These are phyloP conservation scores for Leccinellum rugosiceps DNA, from an alignment of 768 basidiomycete genomes.

Conservation along the genomic window DNA sequence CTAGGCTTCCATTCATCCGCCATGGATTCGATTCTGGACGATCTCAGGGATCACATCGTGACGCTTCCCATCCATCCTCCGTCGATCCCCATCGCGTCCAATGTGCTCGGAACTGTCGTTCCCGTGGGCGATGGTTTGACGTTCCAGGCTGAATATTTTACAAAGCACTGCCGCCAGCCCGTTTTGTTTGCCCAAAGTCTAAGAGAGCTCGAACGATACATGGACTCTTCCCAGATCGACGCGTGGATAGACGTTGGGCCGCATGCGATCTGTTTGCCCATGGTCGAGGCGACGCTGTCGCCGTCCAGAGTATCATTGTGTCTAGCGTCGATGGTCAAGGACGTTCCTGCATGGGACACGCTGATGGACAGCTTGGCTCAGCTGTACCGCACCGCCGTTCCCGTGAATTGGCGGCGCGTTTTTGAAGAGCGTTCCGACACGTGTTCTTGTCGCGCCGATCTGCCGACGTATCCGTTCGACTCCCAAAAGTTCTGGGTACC, in stretches of 20 bases:
- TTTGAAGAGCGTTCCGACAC: constrained; percentile 43
- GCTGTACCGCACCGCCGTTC: constrained; percentile 42
- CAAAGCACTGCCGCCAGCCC: constrained; percentile 55
- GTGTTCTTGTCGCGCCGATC: constrained; percentile 38
- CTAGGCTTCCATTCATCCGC: constrained; percentile 67
- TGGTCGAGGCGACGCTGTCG: constrained; percentile 41
- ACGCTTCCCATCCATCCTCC: constrained; percentile 43
- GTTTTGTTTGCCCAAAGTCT: constrained; percentile 54
- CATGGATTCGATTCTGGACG: constrained; percentile 56
- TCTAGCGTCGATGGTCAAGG: constrained; percentile 50
- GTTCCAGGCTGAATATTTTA: constrained; percentile 53
- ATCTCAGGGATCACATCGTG: constrained; percentile 41
- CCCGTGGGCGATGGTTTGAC: constrained; percentile 46
- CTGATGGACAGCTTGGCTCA: constrained; percentile 45
- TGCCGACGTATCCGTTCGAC: constrained; percentile 66
- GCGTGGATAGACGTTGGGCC: constrained; percentile 71
- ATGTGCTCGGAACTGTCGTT: constrained; percentile 52
- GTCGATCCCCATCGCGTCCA: constrained; percentile 59
- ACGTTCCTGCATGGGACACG: constrained; percentile 42
- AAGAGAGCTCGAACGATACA: constrained; percentile 33
- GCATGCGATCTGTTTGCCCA: constrained; percentile 53
- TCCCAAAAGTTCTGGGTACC: constrained; percentile 55
- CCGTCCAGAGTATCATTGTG: constrained; percentile 35
- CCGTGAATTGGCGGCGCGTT: constrained; percentile 53
- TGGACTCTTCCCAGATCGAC: constrained; percentile 30